A percentile compares a stretch with the other conserved stretches of the same genome.
Evolutionary conservation across 768 basidiomycete genomes (phyloP).

Genomic region (Amanita molliuscula): DNA sequence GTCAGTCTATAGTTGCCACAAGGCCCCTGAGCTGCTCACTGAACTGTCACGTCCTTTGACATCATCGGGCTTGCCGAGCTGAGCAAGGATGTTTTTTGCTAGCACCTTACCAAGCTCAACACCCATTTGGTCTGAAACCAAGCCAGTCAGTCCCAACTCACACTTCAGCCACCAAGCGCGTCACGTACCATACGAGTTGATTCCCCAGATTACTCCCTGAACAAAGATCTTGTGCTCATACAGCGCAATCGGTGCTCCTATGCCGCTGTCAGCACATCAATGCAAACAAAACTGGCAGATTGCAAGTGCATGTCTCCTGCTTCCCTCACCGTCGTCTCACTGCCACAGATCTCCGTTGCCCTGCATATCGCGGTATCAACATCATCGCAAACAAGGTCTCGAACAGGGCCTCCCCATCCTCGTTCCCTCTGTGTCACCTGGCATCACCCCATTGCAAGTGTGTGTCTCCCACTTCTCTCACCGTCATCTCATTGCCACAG

Average conservation of each 20-base stretch:
- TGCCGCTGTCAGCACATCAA: not conserved
- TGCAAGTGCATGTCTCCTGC: no score
- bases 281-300: no score
- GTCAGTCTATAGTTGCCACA: not conserved
- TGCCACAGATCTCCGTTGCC: no score
- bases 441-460: no score
- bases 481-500: no score
- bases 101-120: slow-evolving; percentile 97
- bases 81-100: slow-evolving; percentile 90
- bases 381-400: no score
- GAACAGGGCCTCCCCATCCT: no score
- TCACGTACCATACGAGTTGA: slow-evolving; percentile 86
- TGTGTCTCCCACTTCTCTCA: no score
- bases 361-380: no score
- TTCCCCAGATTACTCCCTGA: slow-evolving; percentile 95
- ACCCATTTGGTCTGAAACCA: slow-evolving; percentile 88
- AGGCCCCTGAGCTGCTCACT: slow-evolving; percentile 25
- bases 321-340: no score
- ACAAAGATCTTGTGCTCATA: slow-evolving; percentile 99
- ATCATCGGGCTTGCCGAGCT: slow-evolving; percentile 70
- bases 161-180: not conserved
- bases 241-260: slow-evolving; percentile 72
- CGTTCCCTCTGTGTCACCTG: no score
- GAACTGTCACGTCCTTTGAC: slow-evolving; percentile 89
- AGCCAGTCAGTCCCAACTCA: not conserved